These are phyloP conservation scores for Solanum appendiculatum DNA, from an alignment of 257 asterid genomes.

Conservation along the genomic window DNA sequence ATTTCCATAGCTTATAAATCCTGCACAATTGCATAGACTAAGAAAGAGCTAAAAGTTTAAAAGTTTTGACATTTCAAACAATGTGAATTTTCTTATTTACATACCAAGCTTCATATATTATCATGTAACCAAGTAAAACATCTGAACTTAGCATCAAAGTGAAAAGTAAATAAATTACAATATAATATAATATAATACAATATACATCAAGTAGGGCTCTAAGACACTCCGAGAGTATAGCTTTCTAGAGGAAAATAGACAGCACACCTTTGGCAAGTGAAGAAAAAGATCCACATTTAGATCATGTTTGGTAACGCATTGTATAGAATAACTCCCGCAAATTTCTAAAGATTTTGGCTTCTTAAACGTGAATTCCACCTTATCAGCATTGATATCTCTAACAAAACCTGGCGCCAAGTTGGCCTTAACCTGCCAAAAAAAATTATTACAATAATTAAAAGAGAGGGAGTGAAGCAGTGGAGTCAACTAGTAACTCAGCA, in stretches of 20 bases:
- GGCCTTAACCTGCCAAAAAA: slow-evolving; percentile 54
- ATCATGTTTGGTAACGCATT: slow-evolving; percentile 59
- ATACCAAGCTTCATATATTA: neutral
- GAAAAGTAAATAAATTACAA: neutral
- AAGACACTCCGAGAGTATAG: neutral
- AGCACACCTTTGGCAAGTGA: slow-evolving; percentile 76
- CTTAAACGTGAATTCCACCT: slow-evolving; percentile 73
- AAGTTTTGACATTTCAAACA: neutral
- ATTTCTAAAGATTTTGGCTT: slow-evolving; percentile 57
- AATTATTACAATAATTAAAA: slow-evolving; percentile 4
- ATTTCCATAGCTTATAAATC: neutral
- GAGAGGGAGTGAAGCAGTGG: neutral
- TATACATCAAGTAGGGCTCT: neutral
- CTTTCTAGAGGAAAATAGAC: neutral
- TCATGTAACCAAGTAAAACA: neutral
- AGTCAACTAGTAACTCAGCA: neutral
- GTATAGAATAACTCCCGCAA: slow-evolving; percentile 77
- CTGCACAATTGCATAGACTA: neutral
- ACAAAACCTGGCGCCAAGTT: slow-evolving; percentile 72
- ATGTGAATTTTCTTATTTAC: neutral
- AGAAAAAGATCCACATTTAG: slow-evolving; percentile 69
- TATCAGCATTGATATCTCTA: slow-evolving; percentile 78
- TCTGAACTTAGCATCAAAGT: neutral
- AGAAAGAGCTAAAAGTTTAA: neutral
- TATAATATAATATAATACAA: neutral